phyloP scores from a whole-genome alignment of 2,329 filamentous ascomycete species.

The Stachybotrys chartarum region DNA sequence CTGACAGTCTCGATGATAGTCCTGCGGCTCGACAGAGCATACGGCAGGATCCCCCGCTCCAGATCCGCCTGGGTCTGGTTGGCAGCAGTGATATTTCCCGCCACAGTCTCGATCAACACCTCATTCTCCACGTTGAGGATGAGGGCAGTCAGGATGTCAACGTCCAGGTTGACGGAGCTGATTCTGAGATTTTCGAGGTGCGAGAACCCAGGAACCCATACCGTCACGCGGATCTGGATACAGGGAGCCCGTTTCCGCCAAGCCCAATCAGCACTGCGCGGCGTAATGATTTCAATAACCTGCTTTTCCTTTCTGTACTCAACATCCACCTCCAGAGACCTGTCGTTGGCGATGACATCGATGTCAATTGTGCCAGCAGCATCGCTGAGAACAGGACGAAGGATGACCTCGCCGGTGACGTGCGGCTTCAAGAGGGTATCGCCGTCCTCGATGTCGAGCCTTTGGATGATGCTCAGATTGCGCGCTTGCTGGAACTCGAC shows the following conservation, averaged over 20 bases:
- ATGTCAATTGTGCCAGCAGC: conserved; percentile 32
- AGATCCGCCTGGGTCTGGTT: conserved; percentile 17
- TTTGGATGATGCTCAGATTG: conserved; percentile 33
- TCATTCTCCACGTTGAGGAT: conserved; percentile 21
- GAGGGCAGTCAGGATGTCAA: conserved; percentile 33
- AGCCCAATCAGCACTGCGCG: conserved; percentile 22
- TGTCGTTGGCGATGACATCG: conserved; percentile 38
- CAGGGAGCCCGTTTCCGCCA: conserved; percentile 27
- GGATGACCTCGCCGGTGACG: conserved; percentile 36
- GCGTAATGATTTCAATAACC: conserved; percentile 30
- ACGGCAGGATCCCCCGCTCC: conserved; percentile 20
- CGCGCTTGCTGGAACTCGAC: conserved; percentile 26
- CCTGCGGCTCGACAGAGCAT: conserved; percentile 33
- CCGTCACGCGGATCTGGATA: conserved; percentile 38
- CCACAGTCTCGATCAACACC: conserved; percentile 24
- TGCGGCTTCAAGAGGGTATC: conserved; percentile 20
- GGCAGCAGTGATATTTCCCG: conserved; percentile 31
- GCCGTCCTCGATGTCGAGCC: conserved; percentile 12
- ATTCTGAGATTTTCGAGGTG: conserved; percentile 30
- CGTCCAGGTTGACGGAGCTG: conserved; percentile 27
- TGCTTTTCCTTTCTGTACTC: conserved; percentile 27
- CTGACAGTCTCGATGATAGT: conserved; percentile 35
- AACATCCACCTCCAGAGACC: conserved; percentile 26
- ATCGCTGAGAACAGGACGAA: conserved; percentile 28
- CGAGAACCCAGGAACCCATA: conserved; percentile 35